Evolutionary conservation across 179 eudicot genomes (phyloP).

Genomic region (Pouteria campechiana): DNA sequence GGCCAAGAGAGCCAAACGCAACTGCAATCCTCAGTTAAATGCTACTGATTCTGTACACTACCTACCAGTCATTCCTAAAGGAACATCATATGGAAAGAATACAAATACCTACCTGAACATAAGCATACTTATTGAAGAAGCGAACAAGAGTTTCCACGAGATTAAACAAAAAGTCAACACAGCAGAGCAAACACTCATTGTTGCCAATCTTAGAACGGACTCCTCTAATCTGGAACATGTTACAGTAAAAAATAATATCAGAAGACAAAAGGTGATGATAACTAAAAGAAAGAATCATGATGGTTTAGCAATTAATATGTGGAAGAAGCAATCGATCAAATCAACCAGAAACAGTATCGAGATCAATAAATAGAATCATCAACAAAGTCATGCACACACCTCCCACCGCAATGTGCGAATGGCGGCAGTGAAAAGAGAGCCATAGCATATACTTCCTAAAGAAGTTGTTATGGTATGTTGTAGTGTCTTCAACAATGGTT

Average conservation of each 20-base stretch:
- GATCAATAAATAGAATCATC: too few relatives aligned
- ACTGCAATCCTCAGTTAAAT: too few relatives aligned
- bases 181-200: slow-evolving; percentile 92
- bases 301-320: not conserved
- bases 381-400: slow-evolving; percentile 26
- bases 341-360: not conserved
- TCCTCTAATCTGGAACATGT: slow-evolving; percentile 80
- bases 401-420: slow-evolving; percentile 91
- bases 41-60: too few relatives aligned
- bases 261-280: too few relatives aligned
- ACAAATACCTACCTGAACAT: slow-evolving; percentile 66
- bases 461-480: slow-evolving; percentile 83
- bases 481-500: slow-evolving; percentile 61
- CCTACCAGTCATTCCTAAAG: too few relatives aligned
- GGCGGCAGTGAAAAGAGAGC: slow-evolving; percentile 94
- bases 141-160: slow-evolving; percentile 93
- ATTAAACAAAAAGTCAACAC: slow-evolving; percentile 88
- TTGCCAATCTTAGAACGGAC: slow-evolving; percentile 85
- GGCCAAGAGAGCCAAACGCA: not conserved
- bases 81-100: too few relatives aligned
- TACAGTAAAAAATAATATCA: too few relatives aligned
- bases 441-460: slow-evolving; percentile 97
- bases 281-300: slow-evolving; percentile 2
- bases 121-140: slow-evolving; percentile 92
- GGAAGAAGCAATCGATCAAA: not conserved